Evolutionary conservation across 2,329 filamentous ascomycete genomes (phyloP), one percentile per base, ranked within the genome.

Genomic region (Verruconis gallopava): DNA sequence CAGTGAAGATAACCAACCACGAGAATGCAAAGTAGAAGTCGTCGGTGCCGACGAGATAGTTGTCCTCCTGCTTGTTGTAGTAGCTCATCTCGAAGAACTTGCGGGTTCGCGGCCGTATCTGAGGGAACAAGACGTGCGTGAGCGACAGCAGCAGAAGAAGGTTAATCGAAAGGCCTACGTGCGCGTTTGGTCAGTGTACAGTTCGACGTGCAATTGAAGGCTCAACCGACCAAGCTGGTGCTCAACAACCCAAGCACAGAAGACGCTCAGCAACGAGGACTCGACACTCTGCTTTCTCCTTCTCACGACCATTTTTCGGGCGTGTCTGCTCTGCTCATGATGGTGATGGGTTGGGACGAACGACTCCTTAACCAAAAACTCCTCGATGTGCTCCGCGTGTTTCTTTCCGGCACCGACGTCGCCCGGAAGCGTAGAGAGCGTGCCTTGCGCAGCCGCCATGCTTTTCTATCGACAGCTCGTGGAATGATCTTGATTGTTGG

Each of bases 71-170:
- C 0, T 75, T 63, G 56, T 89, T 83, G 61, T 80, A 79, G 66
- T 96, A 91, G 44, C 84, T 88, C 45, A 95, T 73, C 44, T 77
- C 73, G 64, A 93, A 86, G 68, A 94, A 94, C 52, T 88, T 91
- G 54, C 73, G 71, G n/a, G 86, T 93, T 54, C 82, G 77, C 41
- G 73, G 67, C 49, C 85, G 77, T 38, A 86, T 77, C 53, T 79
- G 80, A 40, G 89, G 86, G 57, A 94, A 85, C 55, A 81, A 79
- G 53, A 79, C 66, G 65, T 95, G 85, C 43, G 84, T 77, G 49
- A 93, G 76, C 58, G 81, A 77, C 49, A 95, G 76, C 49, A 93
- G 77, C 44, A 85, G 76, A 49, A 95, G 68, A 45, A 91, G 77
- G 59, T 93, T 94, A 60, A 91, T 72, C 11, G 85, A 85, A 50